Evolutionary conservation across 257 asterid genomes (phyloP), one percentile per base, ranked within the genome.

Genomic region (Scutellaria barbata): DNA sequence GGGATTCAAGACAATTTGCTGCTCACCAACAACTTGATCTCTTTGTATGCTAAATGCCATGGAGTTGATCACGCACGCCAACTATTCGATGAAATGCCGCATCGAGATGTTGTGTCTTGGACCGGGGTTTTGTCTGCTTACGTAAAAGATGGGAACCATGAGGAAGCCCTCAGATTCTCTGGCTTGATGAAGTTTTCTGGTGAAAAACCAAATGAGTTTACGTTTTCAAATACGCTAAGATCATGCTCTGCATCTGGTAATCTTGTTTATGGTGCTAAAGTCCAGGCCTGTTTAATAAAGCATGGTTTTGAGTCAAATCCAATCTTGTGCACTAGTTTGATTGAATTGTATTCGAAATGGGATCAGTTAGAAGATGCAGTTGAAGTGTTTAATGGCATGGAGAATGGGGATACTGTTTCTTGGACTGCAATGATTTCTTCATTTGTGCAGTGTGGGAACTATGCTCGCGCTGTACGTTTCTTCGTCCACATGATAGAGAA

Each of bases 361-460:
- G 73, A 37, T 40, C 25, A 61, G 18, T 52, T 67, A 25, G 55
- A 55, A 5, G 64, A 14, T 57, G 78, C 76, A 12, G 84, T 71
- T 60, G 20, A 20, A 58, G 84, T 80, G 30, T 80, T 80, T 39
- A 8, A 22, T 7, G 61, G 62, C 48, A 66, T 75, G 73, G 73
- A 8, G 1, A 25, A 66, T 30, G 78, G 76, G 11, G 84, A 80
- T 66, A 66, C 62, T 45, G 25, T 80, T 46, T 71, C 81, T 61
- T 80, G 84, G 84, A 80, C 84, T 3, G 46, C 84, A 3, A 71
- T 80, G 75, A 53, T 80, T 71, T 80, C 84, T 46, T 75, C 84
- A 2, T 66, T 71, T 35, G 78, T 61, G 57, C 66, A 66, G 51
- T 69, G 76, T 75, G 78, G 81, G 45, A 33, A 71, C 0, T 67